Conservation (phyloP, 2,329 filamentous ascomycete genomes). For the Fusarium sp. region DNA sequence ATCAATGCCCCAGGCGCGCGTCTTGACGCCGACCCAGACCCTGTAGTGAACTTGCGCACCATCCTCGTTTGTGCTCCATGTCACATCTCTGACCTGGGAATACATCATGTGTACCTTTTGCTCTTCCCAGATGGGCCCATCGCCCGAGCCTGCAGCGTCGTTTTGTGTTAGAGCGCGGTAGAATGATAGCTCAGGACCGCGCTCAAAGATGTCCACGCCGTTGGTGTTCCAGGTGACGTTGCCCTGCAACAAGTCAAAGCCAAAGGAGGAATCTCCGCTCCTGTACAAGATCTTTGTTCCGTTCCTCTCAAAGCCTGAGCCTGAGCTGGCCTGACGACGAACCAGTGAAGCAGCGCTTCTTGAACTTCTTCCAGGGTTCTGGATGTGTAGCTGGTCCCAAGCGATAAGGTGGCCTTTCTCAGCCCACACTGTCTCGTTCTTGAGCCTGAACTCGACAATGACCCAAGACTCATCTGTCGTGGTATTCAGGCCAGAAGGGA, state of each 20-base stretch:
- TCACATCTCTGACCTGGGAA: slow-evolving; percentile 2
- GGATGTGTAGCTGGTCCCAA: slow-evolving; percentile 21
- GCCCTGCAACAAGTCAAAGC: neutral
- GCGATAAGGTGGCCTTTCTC: slow-evolving; percentile 2
- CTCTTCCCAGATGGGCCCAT: slow-evolving; percentile 7
- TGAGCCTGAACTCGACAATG: slow-evolving; percentile 10
- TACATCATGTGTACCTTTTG: slow-evolving; percentile 14
- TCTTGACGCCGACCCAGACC: slow-evolving; percentile 21
- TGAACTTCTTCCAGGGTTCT: fast-evolving
- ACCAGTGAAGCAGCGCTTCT: fast-evolving
- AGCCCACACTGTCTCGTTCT: neutral
- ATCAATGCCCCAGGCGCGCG: slow-evolving; percentile 10
- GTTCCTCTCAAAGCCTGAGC: neutral
- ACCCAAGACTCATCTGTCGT: slow-evolving; percentile 1
- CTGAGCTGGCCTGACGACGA: neutral
- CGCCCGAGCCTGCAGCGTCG: slow-evolving; percentile 2
- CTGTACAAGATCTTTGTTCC: neutral
- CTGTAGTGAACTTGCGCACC: slow-evolving; percentile 5
- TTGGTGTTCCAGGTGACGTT: slow-evolving; percentile 16
- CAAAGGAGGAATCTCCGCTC: neutral
- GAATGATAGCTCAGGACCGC: slow-evolving; percentile 9
- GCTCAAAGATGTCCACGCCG: neutral
- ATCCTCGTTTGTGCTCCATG: neutral
- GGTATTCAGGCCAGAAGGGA: fast-evolving
- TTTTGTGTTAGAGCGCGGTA: slow-evolving; percentile 19